A percentile compares a stretch with the other conserved stretches of the same genome.
Evolutionary conservation across 805 yeast species (phyloP).

Genomic region (Wickerhamomyces bisporus): DNA sequence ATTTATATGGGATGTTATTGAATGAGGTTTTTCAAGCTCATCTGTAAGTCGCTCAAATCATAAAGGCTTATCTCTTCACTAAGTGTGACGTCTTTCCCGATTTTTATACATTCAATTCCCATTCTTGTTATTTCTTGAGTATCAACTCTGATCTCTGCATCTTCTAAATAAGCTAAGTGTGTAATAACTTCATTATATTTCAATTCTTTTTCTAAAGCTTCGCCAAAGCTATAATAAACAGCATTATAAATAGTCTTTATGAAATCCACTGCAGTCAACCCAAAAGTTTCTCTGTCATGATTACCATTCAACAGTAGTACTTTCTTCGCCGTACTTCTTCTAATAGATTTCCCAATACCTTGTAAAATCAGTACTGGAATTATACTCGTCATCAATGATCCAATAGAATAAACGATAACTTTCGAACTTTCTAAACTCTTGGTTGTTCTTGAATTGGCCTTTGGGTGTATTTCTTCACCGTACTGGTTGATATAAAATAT

Average conservation of each 20-base stretch:
- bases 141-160: conserved; percentile 48
- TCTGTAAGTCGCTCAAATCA: conserved; percentile 38
- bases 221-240: conserved; percentile 42
- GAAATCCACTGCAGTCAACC: conserved; percentile 57
- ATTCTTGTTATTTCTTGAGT: conserved; percentile 29
- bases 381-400: conserved; percentile 84
- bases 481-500: conserved; percentile 80
- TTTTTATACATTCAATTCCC: conserved; percentile 45
- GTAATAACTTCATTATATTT: conserved; percentile 50
- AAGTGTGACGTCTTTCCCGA: conserved; percentile 22
- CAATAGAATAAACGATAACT: conserved; percentile 70
- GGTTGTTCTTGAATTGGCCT: conserved; percentile 59
- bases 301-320: conserved; percentile 69
- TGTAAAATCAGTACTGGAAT: conserved; percentile 71
- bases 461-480: conserved; percentile 81
- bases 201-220: conserved; percentile 4
- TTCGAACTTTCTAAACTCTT: conserved; percentile 45
- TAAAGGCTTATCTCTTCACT: conserved; percentile 27
- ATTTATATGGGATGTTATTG: background rate
- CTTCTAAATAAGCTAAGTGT: conserved; percentile 52
- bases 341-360: conserved; percentile 66
- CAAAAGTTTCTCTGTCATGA: conserved; percentile 74
- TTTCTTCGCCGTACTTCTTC: conserved; percentile 33
- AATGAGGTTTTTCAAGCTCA: conserved; percentile 15
- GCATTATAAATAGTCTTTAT: conserved; percentile 51